Evolutionary conservation across 2,329 filamentous ascomycete genomes (phyloP).

Genomic region (Paracoccidioides brasiliensis): DNA sequence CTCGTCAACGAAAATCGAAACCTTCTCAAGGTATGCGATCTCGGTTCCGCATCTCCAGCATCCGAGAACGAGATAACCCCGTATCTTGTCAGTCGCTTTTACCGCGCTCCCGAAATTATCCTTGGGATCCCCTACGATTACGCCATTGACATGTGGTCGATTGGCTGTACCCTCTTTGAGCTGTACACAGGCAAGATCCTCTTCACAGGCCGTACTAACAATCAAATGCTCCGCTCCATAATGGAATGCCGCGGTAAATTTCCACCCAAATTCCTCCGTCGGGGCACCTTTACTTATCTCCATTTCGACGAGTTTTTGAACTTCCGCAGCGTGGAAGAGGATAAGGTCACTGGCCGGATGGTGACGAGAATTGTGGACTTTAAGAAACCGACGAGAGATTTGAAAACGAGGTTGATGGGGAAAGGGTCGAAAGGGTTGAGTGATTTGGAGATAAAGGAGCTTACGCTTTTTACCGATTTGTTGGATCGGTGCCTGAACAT

Average conservation of each 20-base stretch:
- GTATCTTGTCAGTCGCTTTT: conserved; percentile 93
- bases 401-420: conserved; percentile 63
- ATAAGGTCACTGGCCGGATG: conserved; percentile 76
- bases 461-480: conserved; percentile 74
- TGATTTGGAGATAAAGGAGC: conserved; percentile 60
- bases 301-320: conserved; percentile 79
- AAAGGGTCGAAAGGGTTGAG: conserved; percentile 51
- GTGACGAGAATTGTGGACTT: conserved; percentile 33
- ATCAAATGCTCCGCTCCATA: conserved; percentile 92
- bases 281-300: conserved; percentile 58
- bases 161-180: conserved; percentile 93
- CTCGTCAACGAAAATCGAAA: conserved; percentile 76
- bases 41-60: conserved; percentile 88
- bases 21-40: conserved; percentile 83
- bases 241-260: conserved; percentile 94
- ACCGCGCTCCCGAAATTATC: conserved; percentile 92
- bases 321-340: conserved; percentile 72
- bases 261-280: conserved; percentile 75
- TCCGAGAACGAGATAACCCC: conserved; percentile 86
- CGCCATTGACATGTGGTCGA: conserved; percentile 92
- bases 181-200: conserved; percentile 95
- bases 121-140: conserved; percentile 93
- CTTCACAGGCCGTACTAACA: conserved; percentile 90
- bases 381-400: conserved; percentile 62
- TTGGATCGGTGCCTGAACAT: conserved; percentile 77